These are phyloP conservation scores for Avena sativa DNA, from an alignment of 176 grass and related monocot species.

Conservation along the genomic window DNA sequence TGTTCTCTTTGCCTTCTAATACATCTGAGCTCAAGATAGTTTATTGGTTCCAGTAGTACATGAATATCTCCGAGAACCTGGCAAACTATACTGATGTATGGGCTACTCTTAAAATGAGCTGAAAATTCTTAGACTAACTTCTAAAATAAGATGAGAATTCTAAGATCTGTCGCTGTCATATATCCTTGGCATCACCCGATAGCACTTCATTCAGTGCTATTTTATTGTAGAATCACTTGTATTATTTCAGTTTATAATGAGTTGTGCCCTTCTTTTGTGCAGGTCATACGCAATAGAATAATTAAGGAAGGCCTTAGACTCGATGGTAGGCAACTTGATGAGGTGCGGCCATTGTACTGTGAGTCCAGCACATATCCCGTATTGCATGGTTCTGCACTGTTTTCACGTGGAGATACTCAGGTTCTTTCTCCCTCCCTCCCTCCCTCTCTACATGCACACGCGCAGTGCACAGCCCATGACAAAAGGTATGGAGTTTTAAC, in stretches of 20 bases:
- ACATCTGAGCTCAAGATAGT: not conserved
- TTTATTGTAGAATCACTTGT: conserved; percentile 31
- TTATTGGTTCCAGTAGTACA: conserved; percentile 6
- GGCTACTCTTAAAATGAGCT: conserved; percentile 13
- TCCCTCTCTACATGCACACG: not conserved
- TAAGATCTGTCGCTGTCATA: conserved; percentile 12
- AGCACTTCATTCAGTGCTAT: conserved; percentile 33
- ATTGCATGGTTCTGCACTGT: conserved; percentile 92
- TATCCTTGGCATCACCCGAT: conserved; percentile 31
- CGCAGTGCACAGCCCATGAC: not conserved
- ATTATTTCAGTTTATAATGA: conserved; percentile 20
- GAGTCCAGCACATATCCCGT: conserved; percentile 75
- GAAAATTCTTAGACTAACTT: conserved; percentile 8
- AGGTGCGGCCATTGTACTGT: conserved; percentile 92
- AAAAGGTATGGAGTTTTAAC: conserved; percentile 18
- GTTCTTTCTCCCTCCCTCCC: conserved; percentile 35
- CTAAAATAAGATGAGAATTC: not conserved
- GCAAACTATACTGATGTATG: conserved; percentile 31
- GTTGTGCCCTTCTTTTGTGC: conserved; percentile 31
- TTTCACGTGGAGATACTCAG: conserved; percentile 93
- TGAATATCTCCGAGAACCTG: conserved; percentile 4
- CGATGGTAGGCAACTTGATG: conserved; percentile 94
- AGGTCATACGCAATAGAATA: conserved; percentile 96
- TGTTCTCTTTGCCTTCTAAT: not conserved
- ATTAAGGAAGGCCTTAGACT: conserved; percentile 92